Conservation (phyloP, 352 stramenopile species). For the Phytophthora capsici region DNA sequence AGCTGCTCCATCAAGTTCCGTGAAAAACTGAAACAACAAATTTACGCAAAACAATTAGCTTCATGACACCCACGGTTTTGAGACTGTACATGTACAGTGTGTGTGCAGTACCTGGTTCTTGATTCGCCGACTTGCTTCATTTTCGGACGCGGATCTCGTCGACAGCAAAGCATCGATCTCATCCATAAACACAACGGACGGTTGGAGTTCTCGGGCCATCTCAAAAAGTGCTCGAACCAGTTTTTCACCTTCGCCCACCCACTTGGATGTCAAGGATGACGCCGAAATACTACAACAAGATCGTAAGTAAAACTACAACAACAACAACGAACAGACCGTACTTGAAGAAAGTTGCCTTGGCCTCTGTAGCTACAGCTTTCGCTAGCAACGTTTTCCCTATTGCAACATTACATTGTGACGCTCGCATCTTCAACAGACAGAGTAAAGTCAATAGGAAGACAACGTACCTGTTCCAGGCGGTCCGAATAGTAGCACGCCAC, state of each 20-base stretch:
- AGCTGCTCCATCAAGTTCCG: constrained; percentile 80
- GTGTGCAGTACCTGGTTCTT: constrained; percentile 86
- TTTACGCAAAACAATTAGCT: constrained; percentile 1
- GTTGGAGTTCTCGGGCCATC: constrained; percentile 87
- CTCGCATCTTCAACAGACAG: too few relatives aligned
- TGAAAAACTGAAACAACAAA: constrained; percentile 78
- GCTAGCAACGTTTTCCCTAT: constrained; percentile 84
- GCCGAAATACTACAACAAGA: constrained; percentile 76
- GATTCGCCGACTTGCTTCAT: constrained; percentile 86
- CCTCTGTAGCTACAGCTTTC: constrained; percentile 84
- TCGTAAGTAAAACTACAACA: constrained; percentile 16
- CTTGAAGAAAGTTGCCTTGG: constrained; percentile 88
- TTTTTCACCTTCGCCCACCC: constrained; percentile 94
- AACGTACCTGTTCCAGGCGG: constrained; percentile 85
- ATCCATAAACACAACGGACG: constrained; percentile 90
- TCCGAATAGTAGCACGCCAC: constrained; percentile 82
- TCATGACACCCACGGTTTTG: background rate
- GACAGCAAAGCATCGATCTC: constrained; percentile 90
- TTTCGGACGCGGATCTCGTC: constrained; percentile 75
- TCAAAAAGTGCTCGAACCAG: constrained; percentile 94
- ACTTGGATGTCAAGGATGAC: constrained; percentile 90
- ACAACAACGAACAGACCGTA: constrained; percentile 27
- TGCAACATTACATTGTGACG: constrained; percentile 1
- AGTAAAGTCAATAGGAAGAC: background rate
- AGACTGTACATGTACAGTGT: too few relatives aligned